Evolutionary conservation across 352 stramenopile genomes (phyloP), one percentile per base, ranked within the genome.

Genomic region (Globisporangium alternatum): DNA sequence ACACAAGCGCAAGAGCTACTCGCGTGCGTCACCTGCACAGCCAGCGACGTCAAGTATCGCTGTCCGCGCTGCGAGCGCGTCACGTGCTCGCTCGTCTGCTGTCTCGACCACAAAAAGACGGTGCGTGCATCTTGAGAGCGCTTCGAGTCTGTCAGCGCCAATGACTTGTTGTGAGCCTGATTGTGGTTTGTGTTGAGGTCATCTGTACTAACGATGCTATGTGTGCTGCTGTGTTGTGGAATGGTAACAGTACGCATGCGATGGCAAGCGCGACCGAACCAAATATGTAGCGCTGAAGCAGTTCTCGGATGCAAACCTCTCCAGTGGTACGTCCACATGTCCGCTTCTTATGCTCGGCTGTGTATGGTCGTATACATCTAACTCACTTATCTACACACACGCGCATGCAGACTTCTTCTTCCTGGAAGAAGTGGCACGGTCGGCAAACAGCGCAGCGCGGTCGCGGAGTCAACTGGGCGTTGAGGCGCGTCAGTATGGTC

Each of bases 41-140:
- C 65, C 12, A 66, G 22, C 21, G 68, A 83, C 52, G 80, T 93
- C 72, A 95, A 95, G 74, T 95, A 95, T 66, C 84, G 86, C 53
- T 95, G 86, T 77, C 86, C 86, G 41, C 75, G 83, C 58, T 95
- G 86, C 61, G 86, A 95, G 66, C 80, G 84, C 62, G 80, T 92
- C 71, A 93, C 86, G 58, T 95, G 86, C 65, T 93, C 84, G 48
- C 68, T 95, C 52, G 66, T 71, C 17, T 95, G 86, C 73, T 95
- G 86, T 56, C 52, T 92, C 25, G 77, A 65, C 13, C 86, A 95
- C 75, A 95, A 95, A 74, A 91, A 88, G 41, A 52, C 89, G 74
- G 86, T 68, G 25, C 39, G 30, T 57, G 31, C 13, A 15, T 25
- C 30, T 25, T 35, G 54, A 39, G 9, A 37, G 37, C 7, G 35